These are phyloP conservation scores for Mycena sp. DNA, from an alignment of 1,284 basidiomycete species.

Conservation along the genomic window DNA sequence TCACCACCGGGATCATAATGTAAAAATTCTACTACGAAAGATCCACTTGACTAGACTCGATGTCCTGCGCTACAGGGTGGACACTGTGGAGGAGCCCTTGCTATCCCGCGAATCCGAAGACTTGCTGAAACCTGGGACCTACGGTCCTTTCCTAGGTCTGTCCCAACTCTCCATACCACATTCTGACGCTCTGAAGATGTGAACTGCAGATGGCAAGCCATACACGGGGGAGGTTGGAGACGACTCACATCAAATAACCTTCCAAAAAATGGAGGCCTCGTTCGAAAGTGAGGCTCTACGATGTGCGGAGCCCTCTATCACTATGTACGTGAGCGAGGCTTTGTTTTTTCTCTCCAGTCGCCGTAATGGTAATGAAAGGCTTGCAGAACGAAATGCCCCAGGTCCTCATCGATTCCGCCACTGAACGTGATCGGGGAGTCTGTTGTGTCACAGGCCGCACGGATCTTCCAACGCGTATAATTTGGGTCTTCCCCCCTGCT, in stretches of 20 bases:
- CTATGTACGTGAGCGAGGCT: background rate
- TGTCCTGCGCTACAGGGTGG: background rate
- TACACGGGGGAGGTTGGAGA: background rate
- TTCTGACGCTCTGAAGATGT: background rate
- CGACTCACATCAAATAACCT: background rate
- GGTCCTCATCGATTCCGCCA: background rate
- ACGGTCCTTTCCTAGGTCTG: slow-evolving; percentile 2
- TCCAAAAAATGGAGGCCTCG: background rate
- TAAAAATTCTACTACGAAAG: background rate
- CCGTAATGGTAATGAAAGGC: background rate
- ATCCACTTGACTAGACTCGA: background rate
- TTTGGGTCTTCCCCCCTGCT: too few relatives aligned
- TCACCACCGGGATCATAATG: background rate
- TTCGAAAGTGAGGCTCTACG: background rate
- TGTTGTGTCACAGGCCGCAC: too few relatives aligned
- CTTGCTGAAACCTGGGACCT: background rate
- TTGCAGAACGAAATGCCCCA: slow-evolving; percentile 1
- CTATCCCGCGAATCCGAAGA: slow-evolving; percentile 1
- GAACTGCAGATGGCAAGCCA: background rate
- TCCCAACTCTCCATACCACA: background rate
- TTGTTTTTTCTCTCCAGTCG: background rate
- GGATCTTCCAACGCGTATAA: too few relatives aligned
- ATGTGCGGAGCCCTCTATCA: background rate
- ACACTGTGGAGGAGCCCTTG: background rate
- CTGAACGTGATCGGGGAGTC: background rate